A percentile compares a stretch with the other conserved stretches of the same genome.
Evolutionary conservation across 2,329 filamentous ascomycete genomes (phyloP).

Genomic region (Tolypocladium endophyticum): DNA sequence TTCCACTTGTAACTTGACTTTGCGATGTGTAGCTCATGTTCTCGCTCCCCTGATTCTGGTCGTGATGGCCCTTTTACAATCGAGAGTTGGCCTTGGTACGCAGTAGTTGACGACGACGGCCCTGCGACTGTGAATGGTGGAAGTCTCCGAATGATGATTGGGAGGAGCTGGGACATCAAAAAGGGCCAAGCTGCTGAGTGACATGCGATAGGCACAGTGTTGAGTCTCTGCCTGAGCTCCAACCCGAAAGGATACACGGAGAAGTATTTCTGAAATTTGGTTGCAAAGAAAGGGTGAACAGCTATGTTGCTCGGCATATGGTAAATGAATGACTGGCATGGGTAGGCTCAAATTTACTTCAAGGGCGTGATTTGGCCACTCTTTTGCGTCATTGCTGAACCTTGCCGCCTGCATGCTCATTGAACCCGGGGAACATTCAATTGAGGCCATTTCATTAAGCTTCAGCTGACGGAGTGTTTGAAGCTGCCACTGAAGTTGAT

Average conservation of each 20-base stretch:
- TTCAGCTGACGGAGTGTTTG: background rate
- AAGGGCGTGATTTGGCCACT: no score
- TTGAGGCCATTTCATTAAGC: background rate
- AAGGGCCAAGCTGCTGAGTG: background rate
- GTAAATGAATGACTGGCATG: no score
- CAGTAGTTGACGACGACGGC: background rate
- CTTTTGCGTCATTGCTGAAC: background rate
- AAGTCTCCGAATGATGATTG: no score
- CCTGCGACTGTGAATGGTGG: background rate
- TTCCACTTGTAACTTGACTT: background rate
- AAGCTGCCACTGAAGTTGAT: background rate
- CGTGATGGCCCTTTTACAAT: background rate
- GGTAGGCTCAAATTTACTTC: no score
- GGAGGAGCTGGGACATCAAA: background rate
- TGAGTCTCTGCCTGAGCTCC: background rate
- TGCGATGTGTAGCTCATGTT: no score
- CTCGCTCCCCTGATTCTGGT: background rate
- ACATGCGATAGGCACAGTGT: background rate
- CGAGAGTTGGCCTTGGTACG: background rate
- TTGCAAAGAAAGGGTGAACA: no score
- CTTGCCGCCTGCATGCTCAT: background rate
- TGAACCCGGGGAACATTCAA: background rate
- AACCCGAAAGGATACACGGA: background rate
- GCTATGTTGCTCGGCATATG: no score
- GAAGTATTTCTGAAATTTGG: background rate